phyloP scores from a whole-genome alignment of 176 grass and related monocot species.

The Pontederia paniculata region DNA sequence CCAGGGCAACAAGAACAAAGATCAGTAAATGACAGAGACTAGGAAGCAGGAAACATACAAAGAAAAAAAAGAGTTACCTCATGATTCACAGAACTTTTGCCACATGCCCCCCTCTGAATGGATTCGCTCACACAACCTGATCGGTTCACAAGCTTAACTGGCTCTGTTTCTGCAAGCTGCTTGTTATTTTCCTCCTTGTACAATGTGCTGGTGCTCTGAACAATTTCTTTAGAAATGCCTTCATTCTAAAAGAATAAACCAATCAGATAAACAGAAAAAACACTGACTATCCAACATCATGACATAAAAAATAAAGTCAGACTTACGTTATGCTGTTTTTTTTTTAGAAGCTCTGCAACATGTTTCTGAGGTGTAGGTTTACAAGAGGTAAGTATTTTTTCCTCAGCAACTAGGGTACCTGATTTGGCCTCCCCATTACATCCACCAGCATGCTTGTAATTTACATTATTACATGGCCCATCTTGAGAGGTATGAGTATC shows the following conservation, averaged over 20 bases:
- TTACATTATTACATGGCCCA: neutral
- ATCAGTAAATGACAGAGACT: neutral
- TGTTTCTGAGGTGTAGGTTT: neutral
- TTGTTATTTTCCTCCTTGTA: constrained; percentile 5
- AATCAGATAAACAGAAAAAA: neutral
- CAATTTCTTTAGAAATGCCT: neutral
- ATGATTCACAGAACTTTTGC: neutral
- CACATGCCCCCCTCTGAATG: neutral
- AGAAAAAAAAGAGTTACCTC: neutral
- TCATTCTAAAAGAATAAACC: neutral
- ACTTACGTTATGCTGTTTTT: neutral
- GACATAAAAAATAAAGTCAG: neutral
- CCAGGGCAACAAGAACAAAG: neutral
- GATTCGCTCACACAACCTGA: neutral
- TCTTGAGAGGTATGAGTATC: neutral
- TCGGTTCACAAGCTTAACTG: neutral
- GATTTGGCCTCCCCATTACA: neutral
- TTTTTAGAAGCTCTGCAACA: neutral
- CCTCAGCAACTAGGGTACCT: neutral
- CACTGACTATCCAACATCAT: neutral
- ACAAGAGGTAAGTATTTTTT: neutral
- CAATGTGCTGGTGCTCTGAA: neutral
- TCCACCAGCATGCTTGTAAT: neutral
- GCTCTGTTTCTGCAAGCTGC: neutral
- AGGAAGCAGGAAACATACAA: neutral